Percentiles rank a stretch among this genome's conserved stretches.
These are phyloP conservation scores for Clonostachys rhizophaga DNA, from an alignment of 2,329 filamentous ascomycete species.

Conservation along the genomic window DNA sequence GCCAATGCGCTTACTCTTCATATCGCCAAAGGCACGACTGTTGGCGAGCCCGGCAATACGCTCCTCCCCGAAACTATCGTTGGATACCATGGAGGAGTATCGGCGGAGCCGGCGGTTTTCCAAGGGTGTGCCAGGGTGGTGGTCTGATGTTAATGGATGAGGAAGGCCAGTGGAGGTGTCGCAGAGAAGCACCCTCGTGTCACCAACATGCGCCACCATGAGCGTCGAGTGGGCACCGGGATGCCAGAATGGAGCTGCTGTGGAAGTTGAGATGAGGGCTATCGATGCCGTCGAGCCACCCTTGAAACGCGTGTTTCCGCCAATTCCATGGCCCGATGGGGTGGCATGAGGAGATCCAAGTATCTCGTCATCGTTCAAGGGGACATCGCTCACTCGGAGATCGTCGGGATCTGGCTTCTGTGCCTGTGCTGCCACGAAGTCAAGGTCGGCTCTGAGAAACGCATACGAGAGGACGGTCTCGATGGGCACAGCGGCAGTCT, in stretches of 20 bases:
- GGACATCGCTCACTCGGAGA: conserved; percentile 64
- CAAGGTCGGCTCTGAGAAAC: conserved; percentile 88
- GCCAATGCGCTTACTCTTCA: conserved; percentile 84
- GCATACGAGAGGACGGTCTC: conserved; percentile 85
- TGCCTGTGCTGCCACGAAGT: conserved; percentile 89
- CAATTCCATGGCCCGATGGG: conserved; percentile 59
- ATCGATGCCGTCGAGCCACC: conserved; percentile 91
- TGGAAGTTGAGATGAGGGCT: conserved; percentile 87
- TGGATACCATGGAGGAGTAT: conserved; percentile 81
- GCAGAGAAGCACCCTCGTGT: conserved; percentile 87
- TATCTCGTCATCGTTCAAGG: conserved; percentile 81
- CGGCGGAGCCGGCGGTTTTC: conserved; percentile 81
- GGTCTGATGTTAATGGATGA: conserved; percentile 80
- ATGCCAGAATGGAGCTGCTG: conserved; percentile 91
- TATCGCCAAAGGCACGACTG: conserved; percentile 90
- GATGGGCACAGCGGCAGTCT: conserved; percentile 48
- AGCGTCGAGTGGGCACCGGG: conserved; percentile 80
- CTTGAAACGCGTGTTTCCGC: conserved; percentile 75
- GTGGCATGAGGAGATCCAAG: conserved; percentile 57
- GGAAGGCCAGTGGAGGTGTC: conserved; percentile 78
- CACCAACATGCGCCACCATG: conserved; percentile 85
- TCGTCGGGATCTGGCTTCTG: conserved; percentile 73
- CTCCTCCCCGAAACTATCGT: conserved; percentile 93
- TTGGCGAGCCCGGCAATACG: conserved; percentile 92
- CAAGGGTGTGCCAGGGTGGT: conserved; percentile 83